Evolutionary conservation across 225 moss, liverwort and hornwort species (phyloP), one percentile per base, ranked within the genome.

Genomic region (Polytrichum formosum): DNA sequence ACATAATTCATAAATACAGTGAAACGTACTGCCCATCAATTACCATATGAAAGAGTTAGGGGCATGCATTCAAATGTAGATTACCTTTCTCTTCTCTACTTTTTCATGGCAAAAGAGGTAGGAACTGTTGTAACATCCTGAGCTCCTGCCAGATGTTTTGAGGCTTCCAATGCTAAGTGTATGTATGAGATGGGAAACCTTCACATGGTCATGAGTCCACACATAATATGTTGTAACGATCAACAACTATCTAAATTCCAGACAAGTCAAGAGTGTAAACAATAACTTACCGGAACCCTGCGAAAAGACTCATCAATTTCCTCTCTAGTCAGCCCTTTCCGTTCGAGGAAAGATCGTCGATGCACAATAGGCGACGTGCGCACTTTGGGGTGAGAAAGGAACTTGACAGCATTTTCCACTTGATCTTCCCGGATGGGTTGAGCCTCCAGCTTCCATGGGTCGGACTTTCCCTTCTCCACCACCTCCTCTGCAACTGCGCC

Each of bases 241-340:
- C 22, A 30, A n/a, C 22, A 4, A 59, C 9, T 21, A 6, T 10
- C 69, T 20, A 10, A 66, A 30, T 59, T 26, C 29, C 65, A 63
- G 27, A 54, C 26, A 23, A 46, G 28, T n/a, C 21, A 60, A 64
- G 26, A 64, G 21, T 56, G 23, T n/a, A 26, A 28, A 23, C 60
- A 70, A 21, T 27, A 75, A 78, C 65, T 22, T 85, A 93, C 93
- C 69, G 91, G 91, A 71, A 83, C 85, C 71, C 96, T 91, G 56
- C 90, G 87, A 73, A 97, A 97, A 53, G 96, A 90, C 85, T 97
- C 96, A 72, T 97, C 93, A 73, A 97, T 97, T 76, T 97, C 96
- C 75, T 94, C 93, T 74, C 72, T 79, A 5, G 96, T 84, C 27
- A 97, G 72, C n/a, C 93, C 96, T 65, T 97, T 97, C 75, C 81